Evolutionary conservation across 768 basidiomycete species (phyloP).

Genomic region (Agrocybe praecox): DNA sequence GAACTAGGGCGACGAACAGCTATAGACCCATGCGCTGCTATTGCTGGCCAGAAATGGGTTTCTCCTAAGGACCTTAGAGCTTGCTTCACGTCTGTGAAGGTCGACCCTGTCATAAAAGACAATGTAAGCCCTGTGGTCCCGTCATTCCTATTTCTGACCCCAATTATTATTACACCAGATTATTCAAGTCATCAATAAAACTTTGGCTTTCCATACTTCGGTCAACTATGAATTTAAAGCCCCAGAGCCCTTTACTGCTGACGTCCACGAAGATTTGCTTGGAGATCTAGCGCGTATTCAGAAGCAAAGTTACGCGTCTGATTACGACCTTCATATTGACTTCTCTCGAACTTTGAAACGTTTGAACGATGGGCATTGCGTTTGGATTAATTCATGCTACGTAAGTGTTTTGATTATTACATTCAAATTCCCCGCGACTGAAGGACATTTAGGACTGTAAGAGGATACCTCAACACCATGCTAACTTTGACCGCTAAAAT

Average conservation of each 20-base stretch:
- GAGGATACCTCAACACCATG: conserved; percentile 3
- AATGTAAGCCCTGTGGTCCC: conserved; percentile 42
- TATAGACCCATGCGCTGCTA: conserved; percentile 53
- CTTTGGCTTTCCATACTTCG: conserved; percentile 64
- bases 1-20: conserved; percentile 1
- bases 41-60: conserved; percentile 60
- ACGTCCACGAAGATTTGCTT: conserved; percentile 60
- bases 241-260: conserved; percentile 50
- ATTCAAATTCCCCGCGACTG: not conserved
- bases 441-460: conserved; percentile 37
- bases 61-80: conserved; percentile 51
- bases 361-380: conserved; percentile 60
- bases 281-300: conserved; percentile 53
- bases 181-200: conserved; percentile 60
- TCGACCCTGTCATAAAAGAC: conserved; percentile 47
- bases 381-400: conserved; percentile 57
- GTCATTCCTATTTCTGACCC: not conserved
- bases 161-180: conserved; percentile 35
- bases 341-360: conserved; percentile 57
- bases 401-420: conserved; percentile 16
- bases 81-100: conserved; percentile 52
- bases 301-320: conserved; percentile 44
- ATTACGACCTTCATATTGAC: conserved; percentile 60
- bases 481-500: not conserved
- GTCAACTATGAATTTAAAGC: conserved; percentile 60